Conservation (phyloP, 441 rosid genomes). For the Syzygium malaccense region DNA sequence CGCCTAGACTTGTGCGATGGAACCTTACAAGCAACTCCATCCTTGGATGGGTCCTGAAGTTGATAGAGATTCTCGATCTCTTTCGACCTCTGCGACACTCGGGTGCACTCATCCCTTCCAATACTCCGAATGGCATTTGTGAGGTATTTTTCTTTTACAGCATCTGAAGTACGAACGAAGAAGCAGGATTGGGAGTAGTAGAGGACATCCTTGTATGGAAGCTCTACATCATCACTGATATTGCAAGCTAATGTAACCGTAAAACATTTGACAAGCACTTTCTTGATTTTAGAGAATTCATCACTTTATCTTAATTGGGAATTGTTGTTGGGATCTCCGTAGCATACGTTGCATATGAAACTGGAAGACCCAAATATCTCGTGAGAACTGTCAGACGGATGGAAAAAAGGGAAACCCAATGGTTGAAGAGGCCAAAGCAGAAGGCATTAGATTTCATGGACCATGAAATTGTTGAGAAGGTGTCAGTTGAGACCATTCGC, state of each 20-base stretch:
- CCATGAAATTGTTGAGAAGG: background rate
- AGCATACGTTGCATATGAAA: background rate
- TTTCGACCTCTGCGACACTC: background rate
- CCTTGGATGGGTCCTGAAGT: too few relatives aligned
- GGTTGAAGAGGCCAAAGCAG: background rate
- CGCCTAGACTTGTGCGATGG: background rate
- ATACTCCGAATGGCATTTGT: background rate
- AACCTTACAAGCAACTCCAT: background rate
- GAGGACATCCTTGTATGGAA: background rate
- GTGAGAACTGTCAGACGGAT: fast-evolving
- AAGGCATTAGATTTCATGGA: background rate
- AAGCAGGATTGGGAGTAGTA: background rate
- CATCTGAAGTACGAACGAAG: background rate
- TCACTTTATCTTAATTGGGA: background rate
- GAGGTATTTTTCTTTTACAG: background rate
- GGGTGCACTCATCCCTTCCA: background rate
- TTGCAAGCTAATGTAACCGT: fast-evolving
- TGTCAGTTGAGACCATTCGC: too few relatives aligned
- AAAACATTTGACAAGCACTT: background rate
- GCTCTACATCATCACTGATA: background rate
- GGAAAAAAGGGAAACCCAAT: background rate
- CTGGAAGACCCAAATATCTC: background rate
- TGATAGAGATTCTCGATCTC: background rate
- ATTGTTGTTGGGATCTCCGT: background rate
- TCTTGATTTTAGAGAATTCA: fast-evolving